Conservation (phyloP, 495 filamentous ascomycete genomes). For the Polyplosphaeria fusca region DNA sequence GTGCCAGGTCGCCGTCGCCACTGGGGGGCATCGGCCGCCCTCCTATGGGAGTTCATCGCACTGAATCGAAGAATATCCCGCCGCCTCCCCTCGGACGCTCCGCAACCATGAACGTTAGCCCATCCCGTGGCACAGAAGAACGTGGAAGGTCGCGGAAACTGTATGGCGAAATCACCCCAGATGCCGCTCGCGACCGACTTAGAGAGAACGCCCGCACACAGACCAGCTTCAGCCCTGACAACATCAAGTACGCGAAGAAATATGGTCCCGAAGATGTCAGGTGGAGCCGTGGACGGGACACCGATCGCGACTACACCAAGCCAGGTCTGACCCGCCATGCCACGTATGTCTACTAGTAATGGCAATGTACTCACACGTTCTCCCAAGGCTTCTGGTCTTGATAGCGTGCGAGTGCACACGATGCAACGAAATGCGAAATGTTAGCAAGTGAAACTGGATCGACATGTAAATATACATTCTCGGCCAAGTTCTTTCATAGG, state of each 20-base stretch:
- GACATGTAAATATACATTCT: too few relatives aligned
- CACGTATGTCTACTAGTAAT: slow-evolving; percentile 30
- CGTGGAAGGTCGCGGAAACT: slow-evolving; percentile 17
- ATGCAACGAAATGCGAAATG: too few relatives aligned
- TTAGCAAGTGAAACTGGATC: too few relatives aligned
- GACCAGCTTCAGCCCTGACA: slow-evolving; percentile 21
- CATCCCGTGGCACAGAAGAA: slow-evolving; percentile 5
- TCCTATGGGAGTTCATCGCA: slow-evolving; percentile 12
- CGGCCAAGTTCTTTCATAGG: too few relatives aligned
- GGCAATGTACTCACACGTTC: too few relatives aligned
- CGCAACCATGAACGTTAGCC: slow-evolving; percentile 18
- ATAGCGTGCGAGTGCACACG: too few relatives aligned
- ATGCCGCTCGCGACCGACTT: background rate
- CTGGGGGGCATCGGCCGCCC: slow-evolving; percentile 14
- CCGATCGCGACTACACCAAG: slow-evolving; percentile 15
- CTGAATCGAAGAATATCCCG: background rate
- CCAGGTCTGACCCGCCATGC: slow-evolving; percentile 14
- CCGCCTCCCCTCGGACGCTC: slow-evolving; percentile 24
- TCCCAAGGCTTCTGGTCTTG: too few relatives aligned
- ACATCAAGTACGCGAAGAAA: slow-evolving; percentile 8
- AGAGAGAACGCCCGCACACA: slow-evolving; percentile 9
- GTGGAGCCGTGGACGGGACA: slow-evolving; percentile 16
- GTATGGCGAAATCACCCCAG: slow-evolving; percentile 29
- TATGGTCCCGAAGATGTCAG: slow-evolving; percentile 24
- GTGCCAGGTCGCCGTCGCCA: slow-evolving; percentile 27